Evolutionary conservation across 2,329 filamentous ascomycete species (phyloP).

Genomic region (Cladobotryum protrusum): DNA sequence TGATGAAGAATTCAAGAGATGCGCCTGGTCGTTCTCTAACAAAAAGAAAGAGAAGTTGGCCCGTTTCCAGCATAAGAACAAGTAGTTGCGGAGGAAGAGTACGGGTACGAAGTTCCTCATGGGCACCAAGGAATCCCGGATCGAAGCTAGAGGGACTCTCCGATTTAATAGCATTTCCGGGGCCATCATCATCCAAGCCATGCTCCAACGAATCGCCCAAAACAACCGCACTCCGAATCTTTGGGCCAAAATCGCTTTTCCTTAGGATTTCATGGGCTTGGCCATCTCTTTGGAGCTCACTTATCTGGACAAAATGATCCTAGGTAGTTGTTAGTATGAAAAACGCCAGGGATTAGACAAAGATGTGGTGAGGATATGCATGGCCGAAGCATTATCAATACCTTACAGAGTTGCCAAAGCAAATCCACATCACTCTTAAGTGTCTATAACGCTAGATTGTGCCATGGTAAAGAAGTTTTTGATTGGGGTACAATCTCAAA

Average conservation of each 20-base stretch:
- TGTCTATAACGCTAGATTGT: too few relatives aligned
- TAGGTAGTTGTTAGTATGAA: slow-evolving; percentile 23
- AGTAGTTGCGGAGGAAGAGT: slow-evolving; percentile 71
- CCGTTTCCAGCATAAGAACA: slow-evolving; percentile 66
- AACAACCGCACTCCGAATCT: slow-evolving; percentile 72
- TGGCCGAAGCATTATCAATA: too few relatives aligned
- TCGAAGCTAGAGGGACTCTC: slow-evolving; percentile 37
- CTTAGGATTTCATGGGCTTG: slow-evolving; percentile 69
- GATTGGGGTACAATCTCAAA: too few relatives aligned
- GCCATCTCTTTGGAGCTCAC: slow-evolving; percentile 62
- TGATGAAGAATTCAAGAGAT: slow-evolving; percentile 54
- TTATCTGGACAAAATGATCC: slow-evolving; percentile 76
- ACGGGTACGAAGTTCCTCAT: slow-evolving; percentile 6
- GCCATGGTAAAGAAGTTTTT: too few relatives aligned
- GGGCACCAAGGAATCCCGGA: slow-evolving; percentile 17
- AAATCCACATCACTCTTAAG: too few relatives aligned
- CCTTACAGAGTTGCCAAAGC: too few relatives aligned
- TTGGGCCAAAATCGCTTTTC: slow-evolving; percentile 70
- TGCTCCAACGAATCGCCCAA: slow-evolving; percentile 53
- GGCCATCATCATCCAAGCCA: slow-evolving; percentile 26
- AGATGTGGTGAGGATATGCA: neutral
- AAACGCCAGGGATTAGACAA: neutral
- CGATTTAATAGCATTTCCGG: slow-evolving; percentile 27
- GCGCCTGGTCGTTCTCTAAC: slow-evolving; percentile 42
- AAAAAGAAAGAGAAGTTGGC: slow-evolving; percentile 72